Evolutionary conservation across 2,329 filamentous ascomycete genomes (phyloP).

Genomic region (Exophiala bonariae): DNA sequence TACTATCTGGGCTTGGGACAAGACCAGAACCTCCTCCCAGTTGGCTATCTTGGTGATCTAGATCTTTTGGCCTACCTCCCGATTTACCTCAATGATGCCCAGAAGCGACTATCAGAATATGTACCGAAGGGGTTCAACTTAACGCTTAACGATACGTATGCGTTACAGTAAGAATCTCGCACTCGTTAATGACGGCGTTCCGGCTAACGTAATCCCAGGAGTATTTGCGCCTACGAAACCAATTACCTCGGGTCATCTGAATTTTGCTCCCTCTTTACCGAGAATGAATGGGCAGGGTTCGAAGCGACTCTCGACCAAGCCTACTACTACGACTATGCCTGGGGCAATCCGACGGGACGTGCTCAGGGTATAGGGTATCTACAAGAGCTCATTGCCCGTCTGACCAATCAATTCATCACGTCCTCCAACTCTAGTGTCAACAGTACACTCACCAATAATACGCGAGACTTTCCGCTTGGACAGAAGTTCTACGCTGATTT

Average conservation of each 20-base stretch:
- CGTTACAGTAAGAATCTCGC: conserved; percentile 40
- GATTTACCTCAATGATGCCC: conserved; percentile 47
- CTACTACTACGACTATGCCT: conserved; percentile 48
- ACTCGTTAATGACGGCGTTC: no score
- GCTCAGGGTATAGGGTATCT: conserved; percentile 56
- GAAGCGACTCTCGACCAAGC: conserved; percentile 55
- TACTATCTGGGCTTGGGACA: conserved; percentile 23
- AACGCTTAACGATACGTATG: conserved; percentile 52
- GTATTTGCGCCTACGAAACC: conserved; percentile 56
- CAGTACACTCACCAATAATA: conserved; percentile 49
- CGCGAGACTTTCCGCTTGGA: conserved; percentile 47
- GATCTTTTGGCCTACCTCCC: conserved; percentile 43
- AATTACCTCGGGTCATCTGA: conserved; percentile 51
- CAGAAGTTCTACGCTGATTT: conserved; percentile 55
- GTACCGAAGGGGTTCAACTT: conserved; percentile 51
- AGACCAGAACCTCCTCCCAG: conserved; percentile 19
- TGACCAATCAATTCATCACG: conserved; percentile 48
- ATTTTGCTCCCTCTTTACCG: conserved; percentile 56
- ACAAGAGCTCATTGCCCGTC: conserved; percentile 52
- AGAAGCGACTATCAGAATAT: conserved; percentile 47
- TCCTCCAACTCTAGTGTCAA: conserved; percentile 54
- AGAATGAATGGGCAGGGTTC: conserved; percentile 56
- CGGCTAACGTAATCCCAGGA: conserved; percentile 36
- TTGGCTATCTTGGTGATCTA: conserved; percentile 42
- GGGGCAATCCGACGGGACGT: conserved; percentile 51